Evolutionary conservation across 1,139 yeast species (phyloP), one percentile per base, ranked within the genome.

Genomic region (Diutina ranongensis): DNA sequence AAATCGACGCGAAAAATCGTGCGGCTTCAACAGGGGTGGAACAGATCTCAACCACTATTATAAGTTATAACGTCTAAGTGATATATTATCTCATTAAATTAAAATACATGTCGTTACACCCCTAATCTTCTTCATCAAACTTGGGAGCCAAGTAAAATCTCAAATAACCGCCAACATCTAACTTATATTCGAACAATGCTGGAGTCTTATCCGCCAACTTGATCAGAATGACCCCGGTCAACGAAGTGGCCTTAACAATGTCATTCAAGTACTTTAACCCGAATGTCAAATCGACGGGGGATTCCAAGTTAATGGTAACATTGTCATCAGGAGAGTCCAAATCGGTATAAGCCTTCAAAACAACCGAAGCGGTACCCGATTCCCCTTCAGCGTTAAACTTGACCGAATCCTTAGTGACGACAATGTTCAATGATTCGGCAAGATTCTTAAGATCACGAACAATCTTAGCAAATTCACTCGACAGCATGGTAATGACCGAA

Each of bases 131-230:
- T 55, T 86, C 96, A 54, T 84, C 95, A 61, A 88, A 87, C 74
- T 92, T 92, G 50, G 98, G 98, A 56, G 98, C 98, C 66, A 92
- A 76, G 76, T 85, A 92, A 76, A 85, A 92, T 64, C 96, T 83
- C 63, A 92, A 73, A 67, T 86, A 86, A 46, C 99, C 98, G 62
- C 94, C 86, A 35, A 68, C 74, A 53, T 89, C 85, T 62, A 92
- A 74, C 65, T 83, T 84, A 70, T 83, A 92, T 68, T 89, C 97
- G 59, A 92, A 87, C 62, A 88, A 73, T 41, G 97, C 95, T 31
- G 99, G 99, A 19, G 94, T 80, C 62, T 85, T 88, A 58, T 85
- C 92, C 35, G 95, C 86, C 62, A 92, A 75, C 65, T 86, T 84
- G 54, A 92, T 75, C 45, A 94, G 83, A 52, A 92, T 89, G 41